These are phyloP conservation scores for Kluyveromyces lactis DNA, from an alignment of 805 yeast species.

Conservation along the genomic window DNA sequence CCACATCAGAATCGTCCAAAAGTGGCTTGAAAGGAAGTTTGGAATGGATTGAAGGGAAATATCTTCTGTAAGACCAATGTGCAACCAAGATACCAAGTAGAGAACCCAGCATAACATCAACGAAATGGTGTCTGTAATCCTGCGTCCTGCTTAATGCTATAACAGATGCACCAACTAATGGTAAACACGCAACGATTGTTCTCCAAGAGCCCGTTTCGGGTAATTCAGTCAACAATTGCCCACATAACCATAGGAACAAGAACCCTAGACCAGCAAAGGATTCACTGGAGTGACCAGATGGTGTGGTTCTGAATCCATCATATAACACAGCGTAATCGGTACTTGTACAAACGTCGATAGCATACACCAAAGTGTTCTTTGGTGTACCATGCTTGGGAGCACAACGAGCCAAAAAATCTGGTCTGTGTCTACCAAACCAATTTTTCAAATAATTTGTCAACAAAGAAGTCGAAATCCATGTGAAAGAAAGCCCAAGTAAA, in stretches of 20 bases:
- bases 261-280: constrained; percentile 64
- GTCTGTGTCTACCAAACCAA: constrained; percentile 84
- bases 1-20: constrained; percentile 34
- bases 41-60: constrained; percentile 32
- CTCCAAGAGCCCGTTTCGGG: constrained; percentile 57
- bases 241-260: constrained; percentile 55
- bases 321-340: constrained; percentile 33
- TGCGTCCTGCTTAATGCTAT: constrained; percentile 83
- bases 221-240: constrained; percentile 49
- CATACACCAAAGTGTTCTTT: constrained; percentile 42
- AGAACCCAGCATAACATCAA: constrained; percentile 74
- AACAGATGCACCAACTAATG: constrained; percentile 57
- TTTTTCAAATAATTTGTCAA: constrained; percentile 70
- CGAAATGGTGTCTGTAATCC: constrained; percentile 89
- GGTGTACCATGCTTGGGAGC: constrained; percentile 56
- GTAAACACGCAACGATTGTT: constrained; percentile 42
- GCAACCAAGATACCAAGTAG: constrained; percentile 57
- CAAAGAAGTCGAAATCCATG: constrained; percentile 51
- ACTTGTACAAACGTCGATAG: constrained; percentile 60
- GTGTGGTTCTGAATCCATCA: constrained; percentile 78
- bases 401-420: constrained; percentile 87
- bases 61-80: constrained; percentile 32
- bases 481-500: constrained; percentile 53
- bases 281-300: constrained; percentile 72
- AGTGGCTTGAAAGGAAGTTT: constrained; percentile 32